Evolutionary conservation across 768 basidiomycete species (phyloP).

Genomic region (Favolaschia claudopus): DNA sequence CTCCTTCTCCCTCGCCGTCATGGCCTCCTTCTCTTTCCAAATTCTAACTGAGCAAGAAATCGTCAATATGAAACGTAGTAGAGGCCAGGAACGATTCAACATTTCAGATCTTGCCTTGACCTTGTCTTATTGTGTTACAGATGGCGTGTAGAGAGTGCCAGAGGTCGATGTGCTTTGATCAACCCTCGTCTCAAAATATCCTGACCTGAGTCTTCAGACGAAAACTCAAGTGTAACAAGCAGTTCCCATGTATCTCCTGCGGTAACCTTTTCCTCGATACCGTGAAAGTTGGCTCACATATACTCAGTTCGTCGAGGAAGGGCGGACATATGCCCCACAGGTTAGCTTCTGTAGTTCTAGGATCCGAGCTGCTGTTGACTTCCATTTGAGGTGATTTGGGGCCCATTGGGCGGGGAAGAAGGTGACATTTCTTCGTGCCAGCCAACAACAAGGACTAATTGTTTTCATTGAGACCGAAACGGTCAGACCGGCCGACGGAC

Average conservation of each 20-base stretch:
- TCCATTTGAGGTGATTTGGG: neutral
- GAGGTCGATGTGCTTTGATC: neutral
- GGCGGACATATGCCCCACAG: constrained; percentile 5
- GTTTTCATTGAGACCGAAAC: too few relatives aligned
- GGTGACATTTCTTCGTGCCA: neutral
- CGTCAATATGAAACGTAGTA: too few relatives aligned
- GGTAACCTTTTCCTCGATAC: neutral
- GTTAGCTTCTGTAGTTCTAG: neutral
- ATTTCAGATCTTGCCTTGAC: too few relatives aligned
- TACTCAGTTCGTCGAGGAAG: neutral
- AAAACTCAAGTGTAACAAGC: constrained; percentile 9
- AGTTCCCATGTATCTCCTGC: neutral
- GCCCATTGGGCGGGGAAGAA: neutral
- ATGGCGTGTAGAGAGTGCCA: constrained; percentile 3
- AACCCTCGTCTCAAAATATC: neutral
- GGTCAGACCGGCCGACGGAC: too few relatives aligned
- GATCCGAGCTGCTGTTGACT: neutral
- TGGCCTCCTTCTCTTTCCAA: too few relatives aligned
- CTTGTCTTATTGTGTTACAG: neutral
- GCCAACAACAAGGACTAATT: too few relatives aligned
- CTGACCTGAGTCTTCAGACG: neutral
- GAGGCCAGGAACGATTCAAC: too few relatives aligned
- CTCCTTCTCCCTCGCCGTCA: too few relatives aligned
- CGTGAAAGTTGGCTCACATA: neutral
- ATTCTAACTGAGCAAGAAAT: too few relatives aligned